Percentiles rank a stretch among this genome's conserved stretches.
Evolutionary conservation across 192 early-diverging fungal genomes (phyloP).

Genomic region (Gonapodya prolifera): DNA sequence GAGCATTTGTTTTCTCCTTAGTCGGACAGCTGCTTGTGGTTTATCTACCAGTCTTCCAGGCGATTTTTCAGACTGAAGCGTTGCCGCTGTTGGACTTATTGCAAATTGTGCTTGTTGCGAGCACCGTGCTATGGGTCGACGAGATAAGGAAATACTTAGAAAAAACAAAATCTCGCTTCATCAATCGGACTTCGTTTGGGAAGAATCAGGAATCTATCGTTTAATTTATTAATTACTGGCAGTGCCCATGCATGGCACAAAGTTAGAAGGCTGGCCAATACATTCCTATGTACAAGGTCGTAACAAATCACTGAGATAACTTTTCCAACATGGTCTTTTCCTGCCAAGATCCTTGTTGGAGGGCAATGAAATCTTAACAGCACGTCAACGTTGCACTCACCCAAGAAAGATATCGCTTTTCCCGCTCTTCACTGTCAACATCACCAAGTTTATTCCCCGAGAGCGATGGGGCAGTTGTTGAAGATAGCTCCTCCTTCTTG

Average conservation of each 20-base stretch:
- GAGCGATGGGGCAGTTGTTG: too few species aligned
- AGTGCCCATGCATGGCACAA: neutral
- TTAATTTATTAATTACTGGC: neutral
- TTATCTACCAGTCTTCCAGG: conserved; percentile 79
- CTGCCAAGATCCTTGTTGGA: neutral
- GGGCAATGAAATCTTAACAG: neutral
- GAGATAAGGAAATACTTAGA: conserved; percentile 54
- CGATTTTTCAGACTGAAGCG: conserved; percentile 85
- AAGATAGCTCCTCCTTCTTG: neutral
- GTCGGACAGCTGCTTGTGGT: conserved; percentile 79
- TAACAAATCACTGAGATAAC: too few species aligned
- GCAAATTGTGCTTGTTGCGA: conserved; percentile 54
- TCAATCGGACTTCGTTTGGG: neutral
- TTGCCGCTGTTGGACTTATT: conserved; percentile 59
- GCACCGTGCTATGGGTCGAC: conserved; percentile 72
- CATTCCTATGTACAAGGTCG: too few species aligned
- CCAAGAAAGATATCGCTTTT: neutral
- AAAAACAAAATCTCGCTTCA: neutral
- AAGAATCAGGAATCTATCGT: neutral
- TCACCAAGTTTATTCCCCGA: neutral
- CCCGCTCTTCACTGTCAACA: neutral
- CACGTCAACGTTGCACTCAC: neutral
- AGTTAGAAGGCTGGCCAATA: too few species aligned
- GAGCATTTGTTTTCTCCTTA: conserved; percentile 65
- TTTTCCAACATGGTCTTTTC: too few species aligned